These are phyloP conservation scores for Calonectria leucothoes DNA, from an alignment of 2,329 filamentous ascomycete species.

Conservation along the genomic window DNA sequence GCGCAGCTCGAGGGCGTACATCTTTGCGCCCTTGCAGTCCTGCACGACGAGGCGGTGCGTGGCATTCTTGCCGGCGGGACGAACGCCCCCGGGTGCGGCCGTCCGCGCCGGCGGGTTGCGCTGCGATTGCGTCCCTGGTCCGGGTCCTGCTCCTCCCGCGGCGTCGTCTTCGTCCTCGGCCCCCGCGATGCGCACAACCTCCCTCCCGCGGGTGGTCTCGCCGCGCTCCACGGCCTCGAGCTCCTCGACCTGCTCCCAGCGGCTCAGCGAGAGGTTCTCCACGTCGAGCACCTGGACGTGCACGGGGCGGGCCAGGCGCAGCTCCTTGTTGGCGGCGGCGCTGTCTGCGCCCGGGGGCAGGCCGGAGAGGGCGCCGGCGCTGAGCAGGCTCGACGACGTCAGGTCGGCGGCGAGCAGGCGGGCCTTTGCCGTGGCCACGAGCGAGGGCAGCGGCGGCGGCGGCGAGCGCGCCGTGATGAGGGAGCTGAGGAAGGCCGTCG, in stretches of 20 bases:
- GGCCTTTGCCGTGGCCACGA: constrained; percentile 83
- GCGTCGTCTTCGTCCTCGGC: constrained; percentile 60
- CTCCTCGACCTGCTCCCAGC: constrained; percentile 89
- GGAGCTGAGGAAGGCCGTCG: constrained; percentile 69
- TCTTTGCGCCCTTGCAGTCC: constrained; percentile 76
- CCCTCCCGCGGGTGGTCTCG: constrained; percentile 79
- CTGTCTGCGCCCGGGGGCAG: constrained; percentile 68
- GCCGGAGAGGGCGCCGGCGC: constrained; percentile 50
- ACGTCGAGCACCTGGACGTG: constrained; percentile 88
- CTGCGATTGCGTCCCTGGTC: constrained; percentile 21
- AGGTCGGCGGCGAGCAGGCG: constrained; percentile 85
- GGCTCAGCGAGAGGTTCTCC: constrained; percentile 82
- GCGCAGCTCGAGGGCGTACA: constrained; percentile 79
- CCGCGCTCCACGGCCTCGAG: constrained; percentile 80
- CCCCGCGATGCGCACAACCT: constrained; percentile 78
- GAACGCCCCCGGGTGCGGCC: constrained; percentile 20
- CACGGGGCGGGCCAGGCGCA: constrained; percentile 69
- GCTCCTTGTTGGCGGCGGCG: constrained; percentile 63
- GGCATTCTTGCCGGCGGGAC: constrained; percentile 55
- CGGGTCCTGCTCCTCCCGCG: constrained; percentile 27
- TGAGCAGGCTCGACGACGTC: constrained; percentile 61
- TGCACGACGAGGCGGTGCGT: constrained; percentile 87
- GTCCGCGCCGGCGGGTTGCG: constrained; percentile 14
- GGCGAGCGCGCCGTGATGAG: constrained; percentile 69
- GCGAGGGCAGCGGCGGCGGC: constrained; percentile 73